A percentile compares a stretch with the other conserved stretches of the same genome.
Conservation (phyloP, 2,329 filamentous ascomycete species). For the Phialemonium atrogriseum region DNA sequence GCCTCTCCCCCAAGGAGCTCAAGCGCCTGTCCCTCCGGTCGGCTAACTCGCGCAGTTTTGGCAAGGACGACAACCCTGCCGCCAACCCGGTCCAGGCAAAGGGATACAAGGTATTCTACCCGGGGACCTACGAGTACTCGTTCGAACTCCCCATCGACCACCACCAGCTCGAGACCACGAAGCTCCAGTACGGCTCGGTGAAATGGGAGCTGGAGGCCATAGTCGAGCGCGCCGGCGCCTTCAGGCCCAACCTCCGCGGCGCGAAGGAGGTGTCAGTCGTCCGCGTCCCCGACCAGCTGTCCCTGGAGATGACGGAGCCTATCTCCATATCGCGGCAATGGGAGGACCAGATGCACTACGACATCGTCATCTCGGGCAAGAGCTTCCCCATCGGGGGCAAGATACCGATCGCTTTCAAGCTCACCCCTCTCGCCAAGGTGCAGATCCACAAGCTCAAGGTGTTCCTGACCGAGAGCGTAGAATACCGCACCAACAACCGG, state of each 20-base stretch:
- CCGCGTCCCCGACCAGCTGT: constrained; percentile 77
- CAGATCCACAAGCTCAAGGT: constrained; percentile 91
- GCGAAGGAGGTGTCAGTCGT: constrained; percentile 76
- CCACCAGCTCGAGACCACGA: constrained; percentile 80
- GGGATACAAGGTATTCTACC: constrained; percentile 79
- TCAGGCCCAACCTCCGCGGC: constrained; percentile 80
- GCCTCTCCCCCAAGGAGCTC: constrained; percentile 39
- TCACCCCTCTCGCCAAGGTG: constrained; percentile 87
- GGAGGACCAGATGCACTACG: constrained; percentile 93
- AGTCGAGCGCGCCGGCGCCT: constrained; percentile 79
- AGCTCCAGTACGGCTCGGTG: constrained; percentile 76
- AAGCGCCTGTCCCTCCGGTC: constrained; percentile 70
- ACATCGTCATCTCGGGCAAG: constrained; percentile 93
- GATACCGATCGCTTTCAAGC: constrained; percentile 88
- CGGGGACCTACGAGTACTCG: constrained; percentile 58
- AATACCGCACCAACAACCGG: constrained; percentile 83
- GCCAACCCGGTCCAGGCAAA: constrained; percentile 53
- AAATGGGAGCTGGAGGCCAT: constrained; percentile 82
- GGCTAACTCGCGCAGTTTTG: constrained; percentile 78
- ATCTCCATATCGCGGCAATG: constrained; percentile 90
- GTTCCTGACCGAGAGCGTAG: constrained; percentile 80
- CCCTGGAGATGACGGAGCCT: constrained; percentile 82
- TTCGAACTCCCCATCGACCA: constrained; percentile 89
- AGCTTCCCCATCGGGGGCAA: constrained; percentile 83
- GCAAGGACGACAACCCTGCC: constrained; percentile 64